Evolutionary conservation across 352 stramenopile species (phyloP), one percentile per base, ranked within the genome.

Genomic region (Elongisporangium prolatum): DNA sequence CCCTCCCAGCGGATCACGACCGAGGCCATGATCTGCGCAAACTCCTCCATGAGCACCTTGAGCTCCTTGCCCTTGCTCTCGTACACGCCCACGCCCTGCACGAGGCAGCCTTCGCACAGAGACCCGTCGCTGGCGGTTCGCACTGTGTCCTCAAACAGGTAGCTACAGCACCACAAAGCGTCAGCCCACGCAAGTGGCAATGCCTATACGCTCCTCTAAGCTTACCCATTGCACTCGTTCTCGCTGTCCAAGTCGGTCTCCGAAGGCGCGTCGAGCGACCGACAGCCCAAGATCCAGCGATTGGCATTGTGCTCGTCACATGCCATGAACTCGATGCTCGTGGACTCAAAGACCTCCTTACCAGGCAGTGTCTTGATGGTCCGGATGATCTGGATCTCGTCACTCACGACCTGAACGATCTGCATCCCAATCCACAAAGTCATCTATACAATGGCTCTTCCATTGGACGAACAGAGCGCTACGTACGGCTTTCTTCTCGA

Each of bases 1-100:
- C 72, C 71, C 53, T 89, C 78, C 78, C 78, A 89, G 51, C 78
- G 76, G 48, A 89, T 68, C 56, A 89, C 78, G 24, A 89, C 78
- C 14, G 78, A 86, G 54, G 78, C 78, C 52, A 85, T 84, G 34
- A 72, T 68, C 63, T 86, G 79, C 57, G 75, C 66, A 53, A 89
- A 54, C 56, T 89, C 72, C n/a, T 78, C 66, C 52, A 89, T 69
- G 49, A 89, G 56, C 40, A 80, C 47, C 40, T 71, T 68, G 21
- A 74, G 68, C 48, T 70, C 64, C 34, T 75, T 64, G 50, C 72
- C 77, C 34, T 73, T 75, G 61, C 69, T 77, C 48, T 86, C 72
- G 50, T 82, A 88, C n/a, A 67, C 57, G 4, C 78, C 78, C 21
- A 75, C 67, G 21, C 75, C 78, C 20, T 77, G 69, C 28, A 69